Evolutionary conservation across 1,284 basidiomycete species (phyloP), one percentile per base, ranked within the genome.

Genomic region (Mrakiaceae sp.): DNA sequence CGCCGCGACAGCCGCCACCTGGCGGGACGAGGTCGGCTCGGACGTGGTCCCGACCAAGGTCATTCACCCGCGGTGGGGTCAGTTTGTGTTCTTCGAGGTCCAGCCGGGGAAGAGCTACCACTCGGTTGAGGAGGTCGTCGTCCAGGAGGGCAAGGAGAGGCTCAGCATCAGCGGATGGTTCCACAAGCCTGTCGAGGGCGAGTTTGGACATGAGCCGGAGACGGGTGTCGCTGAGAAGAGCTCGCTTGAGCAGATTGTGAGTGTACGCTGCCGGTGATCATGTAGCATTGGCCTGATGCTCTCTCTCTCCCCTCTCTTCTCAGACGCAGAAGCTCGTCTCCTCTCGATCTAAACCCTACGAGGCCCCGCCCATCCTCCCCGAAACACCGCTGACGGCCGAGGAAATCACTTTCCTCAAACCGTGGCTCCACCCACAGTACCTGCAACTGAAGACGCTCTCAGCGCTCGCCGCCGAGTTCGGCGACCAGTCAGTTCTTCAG

Each of bases 111-210:
- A 83, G 74, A 97, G 92, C 72, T 98, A 98, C 79, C 95, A 98
- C 76, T 90, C 92, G 0, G 95, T 98, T 6, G 90, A 98, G 73
- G 95, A 98, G 75, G 95, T 98, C 39, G 84, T 93, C n/a, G 86
- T 90, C 0, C 87, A 74, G 14, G 86, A 87, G 67, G 85, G 85
- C 0, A 77, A 85, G 49, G 81, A 86, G 73, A 78, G 91, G 56
- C 77, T 98, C 68, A 92, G 90, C 71, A 89, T 98, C 70, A 93
- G 88, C 69, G 95, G 95, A 6, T 98, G 95, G 93, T 96, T 95
- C 80, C 95, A 98, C 75, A 85, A 87, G 16, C 87, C 90, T 0
- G 86, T 95, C 72, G 84, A 88, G 68, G 92, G 89, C 16, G 95
- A 98, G 75, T 87, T 91, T 59, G 93, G 90, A 0, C 92, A 89